phyloP scores from a whole-genome alignment of 805 yeast species.

The Saccharomycopsis malanga region DNA sequence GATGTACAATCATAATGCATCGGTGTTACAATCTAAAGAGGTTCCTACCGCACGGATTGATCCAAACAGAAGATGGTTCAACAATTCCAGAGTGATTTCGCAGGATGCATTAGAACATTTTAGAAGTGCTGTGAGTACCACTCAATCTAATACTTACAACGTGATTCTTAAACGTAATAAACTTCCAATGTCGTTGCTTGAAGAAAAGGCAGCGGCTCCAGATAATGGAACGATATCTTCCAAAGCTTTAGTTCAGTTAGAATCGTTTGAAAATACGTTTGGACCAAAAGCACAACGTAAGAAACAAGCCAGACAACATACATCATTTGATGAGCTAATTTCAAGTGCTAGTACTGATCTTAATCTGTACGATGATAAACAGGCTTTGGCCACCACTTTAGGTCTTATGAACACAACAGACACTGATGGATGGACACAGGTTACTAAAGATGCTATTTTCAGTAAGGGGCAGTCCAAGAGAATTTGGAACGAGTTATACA shows the following conservation, averaged over 20 bases:
- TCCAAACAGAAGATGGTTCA: slow-evolving; percentile 97
- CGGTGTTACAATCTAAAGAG: slow-evolving; percentile 79
- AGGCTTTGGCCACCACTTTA: slow-evolving; percentile 63
- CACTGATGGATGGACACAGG: slow-evolving; percentile 78
- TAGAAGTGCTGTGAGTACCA: slow-evolving; percentile 87
- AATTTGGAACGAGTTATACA: slow-evolving; percentile 96
- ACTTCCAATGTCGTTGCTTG: slow-evolving; percentile 89
- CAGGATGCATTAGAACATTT: slow-evolving; percentile 94
- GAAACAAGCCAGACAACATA: slow-evolving; percentile 75
- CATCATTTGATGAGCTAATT: slow-evolving; percentile 75
- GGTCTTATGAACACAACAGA: slow-evolving; percentile 71
- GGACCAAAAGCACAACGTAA: slow-evolving; percentile 95
- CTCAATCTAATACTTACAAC: slow-evolving; percentile 49
- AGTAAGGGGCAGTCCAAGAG: slow-evolving; percentile 96
- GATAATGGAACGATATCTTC: slow-evolving; percentile 49
- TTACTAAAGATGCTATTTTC: slow-evolving; percentile 93
- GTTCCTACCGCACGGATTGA: slow-evolving; percentile 89
- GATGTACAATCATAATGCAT: slow-evolving; percentile 95
- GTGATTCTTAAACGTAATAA: slow-evolving; percentile 83
- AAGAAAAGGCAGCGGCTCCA: slow-evolving; percentile 50
- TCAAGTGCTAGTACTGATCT: slow-evolving; percentile 48
- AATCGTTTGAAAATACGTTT: slow-evolving; percentile 70
- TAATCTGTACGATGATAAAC: slow-evolving; percentile 61
- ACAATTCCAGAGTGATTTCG: slow-evolving; percentile 93
- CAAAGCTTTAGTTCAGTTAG: slow-evolving; percentile 74